Conservation (phyloP, 768 basidiomycete species). For the Tremella fuciformis region DNA sequence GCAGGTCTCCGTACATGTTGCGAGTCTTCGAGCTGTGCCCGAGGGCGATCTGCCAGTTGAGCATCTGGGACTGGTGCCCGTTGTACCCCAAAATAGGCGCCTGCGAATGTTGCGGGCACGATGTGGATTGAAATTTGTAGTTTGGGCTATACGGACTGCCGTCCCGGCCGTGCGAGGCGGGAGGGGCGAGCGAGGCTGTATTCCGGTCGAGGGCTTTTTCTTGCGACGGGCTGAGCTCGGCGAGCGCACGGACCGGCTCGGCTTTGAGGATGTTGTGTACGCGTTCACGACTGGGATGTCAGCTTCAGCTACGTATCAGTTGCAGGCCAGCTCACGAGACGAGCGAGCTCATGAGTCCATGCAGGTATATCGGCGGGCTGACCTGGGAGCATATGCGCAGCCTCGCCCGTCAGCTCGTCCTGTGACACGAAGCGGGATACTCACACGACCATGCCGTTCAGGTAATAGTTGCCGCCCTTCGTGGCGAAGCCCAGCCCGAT, state of each 20-base stretch:
- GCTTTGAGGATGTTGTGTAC: constrained; percentile 7
- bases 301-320: neutral
- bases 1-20: no score
- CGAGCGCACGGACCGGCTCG: constrained; percentile 1
- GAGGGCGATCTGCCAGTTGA: no score
- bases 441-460: constrained; percentile 1
- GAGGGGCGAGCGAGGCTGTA: no score
- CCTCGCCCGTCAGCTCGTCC: neutral
- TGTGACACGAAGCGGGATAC: neutral
- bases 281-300: neutral
- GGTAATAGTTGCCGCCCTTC: neutral
- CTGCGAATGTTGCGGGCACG: no score
- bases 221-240: constrained; percentile 3
- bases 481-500: neutral
- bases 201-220: neutral
- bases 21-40: no score
- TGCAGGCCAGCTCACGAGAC: neutral
- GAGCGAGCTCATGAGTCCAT: neutral
- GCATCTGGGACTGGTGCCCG: no score
- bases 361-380: constrained; percentile 1
- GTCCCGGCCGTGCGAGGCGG: no score
- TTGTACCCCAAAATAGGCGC: no score
- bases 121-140: no score
- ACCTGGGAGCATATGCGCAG: neutral
- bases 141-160: no score